Evolutionary conservation across 148 eudicot genomes (phyloP).

Genomic region (Pharnaceum exiguum): DNA sequence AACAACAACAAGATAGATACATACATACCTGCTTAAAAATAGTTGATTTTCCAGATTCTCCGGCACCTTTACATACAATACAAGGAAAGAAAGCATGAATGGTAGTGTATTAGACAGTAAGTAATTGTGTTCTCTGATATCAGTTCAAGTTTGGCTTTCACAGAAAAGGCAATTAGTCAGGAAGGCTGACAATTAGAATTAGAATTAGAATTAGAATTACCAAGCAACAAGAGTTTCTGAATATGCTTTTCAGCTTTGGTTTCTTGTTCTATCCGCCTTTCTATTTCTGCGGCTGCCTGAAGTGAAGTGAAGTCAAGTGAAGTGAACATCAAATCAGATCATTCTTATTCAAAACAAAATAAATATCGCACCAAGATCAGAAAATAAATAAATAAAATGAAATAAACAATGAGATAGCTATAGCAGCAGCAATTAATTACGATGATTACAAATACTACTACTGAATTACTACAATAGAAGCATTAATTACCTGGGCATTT

Average conservation of each 20-base stretch:
- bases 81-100: background rate
- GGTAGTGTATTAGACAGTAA: background rate
- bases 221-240: slow-evolving; percentile 88
- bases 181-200: background rate
- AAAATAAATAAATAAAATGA: no score
- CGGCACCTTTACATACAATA: slow-evolving; percentile 56
- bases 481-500: slow-evolving; percentile 52
- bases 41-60: slow-evolving; percentile 97
- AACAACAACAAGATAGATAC: background rate
- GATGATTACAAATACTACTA: background rate
- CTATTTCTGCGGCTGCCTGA: slow-evolving; percentile 90
- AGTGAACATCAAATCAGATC: slow-evolving; percentile 19
- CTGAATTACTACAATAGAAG: background rate
- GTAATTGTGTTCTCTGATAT: background rate
- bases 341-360: no score
- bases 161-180: background rate
- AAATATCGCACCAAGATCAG: no score
- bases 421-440: background rate
- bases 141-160: background rate
- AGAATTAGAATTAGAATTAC: slow-evolving; percentile 23
- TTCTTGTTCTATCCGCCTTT: slow-evolving; percentile 84
- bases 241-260: slow-evolving; percentile 90
- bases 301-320: no score
- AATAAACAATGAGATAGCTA: background rate
- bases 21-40: slow-evolving; percentile 85